A percentile compares a stretch with the other conserved stretches of the same genome.
These are phyloP conservation scores for Amoebophrya sp. DNA, from an alignment of 169 alveolate genomes.

Conservation along the genomic window DNA sequence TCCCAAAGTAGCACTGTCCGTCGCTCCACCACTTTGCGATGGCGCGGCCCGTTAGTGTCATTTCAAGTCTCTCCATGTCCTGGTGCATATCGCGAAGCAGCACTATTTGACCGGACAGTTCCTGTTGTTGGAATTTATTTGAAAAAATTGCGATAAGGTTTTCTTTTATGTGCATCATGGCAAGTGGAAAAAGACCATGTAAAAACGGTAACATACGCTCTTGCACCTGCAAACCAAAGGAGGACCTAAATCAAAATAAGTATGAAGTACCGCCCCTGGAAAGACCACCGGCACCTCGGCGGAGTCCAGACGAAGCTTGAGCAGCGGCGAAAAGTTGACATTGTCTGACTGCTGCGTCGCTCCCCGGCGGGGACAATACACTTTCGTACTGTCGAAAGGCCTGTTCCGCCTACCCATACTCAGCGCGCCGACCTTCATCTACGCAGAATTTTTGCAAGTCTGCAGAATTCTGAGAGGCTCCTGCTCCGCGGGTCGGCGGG, in stretches of 20 bases:
- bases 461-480: no score
- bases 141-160: no score
- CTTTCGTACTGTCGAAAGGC: not conserved
- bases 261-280: not conserved
- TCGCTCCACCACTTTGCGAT: not conserved
- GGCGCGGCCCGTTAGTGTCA: not conserved
- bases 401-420: not conserved
- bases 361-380: not conserved
- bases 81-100: not conserved
- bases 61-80: not conserved
- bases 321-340: not conserved
- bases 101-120: not conserved
- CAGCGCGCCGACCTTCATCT: not conserved
- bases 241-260: not conserved
- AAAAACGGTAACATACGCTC: no score
- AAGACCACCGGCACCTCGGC: not conserved
- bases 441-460: no score
- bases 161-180: no score
- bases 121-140: no score
- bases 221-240: no score
- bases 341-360: not conserved
- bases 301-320: not conserved
- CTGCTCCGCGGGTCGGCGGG: no score
- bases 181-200: no score
- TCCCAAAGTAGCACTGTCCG: not conserved